Evolutionary conservation across 2,329 filamentous ascomycete genomes (phyloP).

Genomic region (Corynespora cassiicola): DNA sequence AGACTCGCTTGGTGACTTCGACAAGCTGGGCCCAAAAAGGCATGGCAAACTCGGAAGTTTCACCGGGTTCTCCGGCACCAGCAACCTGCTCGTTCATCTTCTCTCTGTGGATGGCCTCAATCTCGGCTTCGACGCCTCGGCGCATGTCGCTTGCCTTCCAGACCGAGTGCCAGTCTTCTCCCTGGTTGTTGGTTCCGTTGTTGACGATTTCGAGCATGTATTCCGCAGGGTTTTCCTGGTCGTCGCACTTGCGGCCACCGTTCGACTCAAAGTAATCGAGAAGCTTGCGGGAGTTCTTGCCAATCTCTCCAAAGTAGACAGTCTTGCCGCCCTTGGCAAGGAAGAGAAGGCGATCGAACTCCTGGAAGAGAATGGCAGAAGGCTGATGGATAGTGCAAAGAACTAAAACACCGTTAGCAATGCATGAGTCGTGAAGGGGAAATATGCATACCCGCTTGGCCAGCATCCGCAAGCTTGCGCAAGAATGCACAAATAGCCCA

Average conservation of each 20-base stretch:
- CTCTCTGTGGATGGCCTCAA: conserved; percentile 49
- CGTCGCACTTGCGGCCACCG: conserved; percentile 65
- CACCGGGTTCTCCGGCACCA: conserved; percentile 39
- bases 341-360: conserved; percentile 53
- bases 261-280: conserved; percentile 66
- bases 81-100: conserved; percentile 32
- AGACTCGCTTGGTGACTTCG: conserved; percentile 49
- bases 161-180: conserved; percentile 48
- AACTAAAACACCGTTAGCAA: too few relatives aligned
- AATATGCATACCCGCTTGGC: conserved; percentile 40
- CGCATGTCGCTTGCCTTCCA: conserved; percentile 41
- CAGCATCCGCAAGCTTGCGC: conserved; percentile 62
- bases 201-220: conserved; percentile 69
- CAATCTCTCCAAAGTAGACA: conserved; percentile 57
- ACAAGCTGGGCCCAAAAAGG: conserved; percentile 41
- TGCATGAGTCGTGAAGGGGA: too few relatives aligned
- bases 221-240: conserved; percentile 75
- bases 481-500: conserved; percentile 70
- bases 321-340: conserved; percentile 53
- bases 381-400: conserved; percentile 58
- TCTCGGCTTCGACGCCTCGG: conserved; percentile 40
- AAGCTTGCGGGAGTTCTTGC: conserved; percentile 48
- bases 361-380: conserved; percentile 51
- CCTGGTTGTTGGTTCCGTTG: conserved; percentile 36
- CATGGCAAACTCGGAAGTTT: conserved; percentile 52